phyloP scores from a whole-genome alignment of 352 stramenopile genomes.

The Phytophthora pini region DNA sequence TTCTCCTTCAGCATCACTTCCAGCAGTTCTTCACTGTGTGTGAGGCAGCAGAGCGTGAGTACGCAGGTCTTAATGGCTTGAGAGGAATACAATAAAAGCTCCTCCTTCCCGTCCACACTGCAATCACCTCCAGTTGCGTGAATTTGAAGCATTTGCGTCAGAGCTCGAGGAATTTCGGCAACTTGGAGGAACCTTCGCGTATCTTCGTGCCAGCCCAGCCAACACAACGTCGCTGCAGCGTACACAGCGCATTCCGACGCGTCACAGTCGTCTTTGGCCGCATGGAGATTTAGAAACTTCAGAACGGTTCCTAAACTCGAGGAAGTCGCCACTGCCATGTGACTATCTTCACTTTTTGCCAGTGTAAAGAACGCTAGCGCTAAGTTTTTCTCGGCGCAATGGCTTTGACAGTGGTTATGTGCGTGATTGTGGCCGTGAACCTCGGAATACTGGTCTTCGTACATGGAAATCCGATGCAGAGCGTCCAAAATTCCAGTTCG shows the following conservation, averaged over 20 bases:
- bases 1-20: constrained; percentile 55
- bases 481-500: constrained; percentile 63
- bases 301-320: constrained; percentile 46
- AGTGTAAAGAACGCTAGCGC: constrained; percentile 66
- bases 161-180: constrained; percentile 36
- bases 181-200: constrained; percentile 43
- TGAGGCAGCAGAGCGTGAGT: constrained; percentile 67
- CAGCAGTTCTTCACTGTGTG: constrained; percentile 46
- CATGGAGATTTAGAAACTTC: constrained; percentile 40
- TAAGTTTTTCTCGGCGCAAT: constrained; percentile 38
- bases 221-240: constrained; percentile 56
- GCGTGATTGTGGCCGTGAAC: not conserved
- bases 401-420: not conserved
- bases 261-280: constrained; percentile 31
- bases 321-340: constrained; percentile 42
- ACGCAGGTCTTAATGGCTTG: constrained; percentile 52
- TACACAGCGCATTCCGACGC: constrained; percentile 42
- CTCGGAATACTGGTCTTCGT: constrained; percentile 18
- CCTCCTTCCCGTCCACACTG: not conserved
- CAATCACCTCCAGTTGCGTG: constrained; percentile 5
- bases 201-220: constrained; percentile 69
- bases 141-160: constrained; percentile 48
- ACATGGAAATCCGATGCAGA: constrained; percentile 32
- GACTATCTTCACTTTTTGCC: constrained; percentile 53
- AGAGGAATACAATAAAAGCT: constrained; percentile 27